Conservation (phyloP, 768 basidiomycete genomes). For the Aureoboletus auriporus region DNA sequence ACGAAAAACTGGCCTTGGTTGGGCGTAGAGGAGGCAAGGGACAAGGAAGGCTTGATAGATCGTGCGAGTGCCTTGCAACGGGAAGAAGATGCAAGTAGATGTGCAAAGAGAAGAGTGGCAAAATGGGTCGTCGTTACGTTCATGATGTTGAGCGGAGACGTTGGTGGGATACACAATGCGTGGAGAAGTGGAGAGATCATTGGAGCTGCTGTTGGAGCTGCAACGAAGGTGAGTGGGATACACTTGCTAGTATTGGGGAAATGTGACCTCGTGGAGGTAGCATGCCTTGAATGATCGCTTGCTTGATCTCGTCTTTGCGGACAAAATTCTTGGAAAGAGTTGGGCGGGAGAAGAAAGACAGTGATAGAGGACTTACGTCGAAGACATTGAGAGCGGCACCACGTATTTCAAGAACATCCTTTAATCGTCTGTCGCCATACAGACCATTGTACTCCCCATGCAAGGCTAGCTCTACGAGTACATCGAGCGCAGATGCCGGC, state of each 20-base stretch:
- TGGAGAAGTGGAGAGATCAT: conserved; percentile 66
- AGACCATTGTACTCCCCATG: conserved; percentile 86
- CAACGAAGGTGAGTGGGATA: neutral
- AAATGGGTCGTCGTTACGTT: conserved; percentile 66
- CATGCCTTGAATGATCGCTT: conserved; percentile 71
- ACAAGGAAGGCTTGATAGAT: conserved; percentile 52
- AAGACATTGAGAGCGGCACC: conserved; percentile 78
- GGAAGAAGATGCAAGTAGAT: conserved; percentile 67
- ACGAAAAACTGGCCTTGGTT: conserved; percentile 58
- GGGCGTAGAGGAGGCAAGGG: conserved; percentile 27
- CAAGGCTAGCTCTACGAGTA: conserved; percentile 74
- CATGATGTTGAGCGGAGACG: conserved; percentile 52
- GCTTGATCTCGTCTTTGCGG: conserved; percentile 63
- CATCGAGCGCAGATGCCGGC: conserved; percentile 75
- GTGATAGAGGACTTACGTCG: conserved; percentile 52
- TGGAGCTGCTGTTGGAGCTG: conserved; percentile 34
- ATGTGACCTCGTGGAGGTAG: conserved; percentile 50
- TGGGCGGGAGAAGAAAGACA: neutral
- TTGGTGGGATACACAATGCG: conserved; percentile 61
- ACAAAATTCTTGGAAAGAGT: conserved; percentile 59
- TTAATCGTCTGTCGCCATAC: conserved; percentile 52
- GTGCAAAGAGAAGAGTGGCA: conserved; percentile 73
- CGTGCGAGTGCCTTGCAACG: conserved; percentile 63
- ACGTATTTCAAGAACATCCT: conserved; percentile 70
- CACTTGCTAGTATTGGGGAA: neutral